A percentile compares a stretch with the other conserved stretches of the same genome.
Conservation (phyloP, 352 stramenopile genomes). For the Pythium folliculosum region DNA sequence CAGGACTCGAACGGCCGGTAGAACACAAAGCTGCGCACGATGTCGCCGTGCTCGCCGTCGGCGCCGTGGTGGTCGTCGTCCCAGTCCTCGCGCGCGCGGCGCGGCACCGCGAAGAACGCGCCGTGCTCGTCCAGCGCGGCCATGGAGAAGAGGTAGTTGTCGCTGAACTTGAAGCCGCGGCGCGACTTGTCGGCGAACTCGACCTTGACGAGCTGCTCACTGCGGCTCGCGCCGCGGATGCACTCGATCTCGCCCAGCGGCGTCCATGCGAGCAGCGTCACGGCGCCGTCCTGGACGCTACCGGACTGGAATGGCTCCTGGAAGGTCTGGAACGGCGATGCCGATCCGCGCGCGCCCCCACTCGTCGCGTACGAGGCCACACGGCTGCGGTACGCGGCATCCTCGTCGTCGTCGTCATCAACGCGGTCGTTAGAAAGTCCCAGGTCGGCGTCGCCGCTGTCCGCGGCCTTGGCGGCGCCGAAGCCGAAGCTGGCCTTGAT, state of each 20-base stretch:
- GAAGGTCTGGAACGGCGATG: slow-evolving; percentile 37
- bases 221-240: slow-evolving; percentile 63
- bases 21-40: slow-evolving; percentile 75
- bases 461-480: slow-evolving; percentile 35
- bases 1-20: slow-evolving; percentile 87
- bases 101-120: slow-evolving; percentile 72
- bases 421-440: slow-evolving; percentile 21
- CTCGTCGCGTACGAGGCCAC: background rate
- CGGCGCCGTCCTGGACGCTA: slow-evolving; percentile 43
- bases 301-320: slow-evolving; percentile 73
- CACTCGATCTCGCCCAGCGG: slow-evolving; percentile 79
- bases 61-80: slow-evolving; percentile 36
- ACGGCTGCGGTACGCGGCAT: slow-evolving; percentile 5
- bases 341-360: background rate
- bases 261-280: slow-evolving; percentile 71
- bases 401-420: slow-evolving; percentile 31
- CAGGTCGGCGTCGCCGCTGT: slow-evolving; percentile 27
- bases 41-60: slow-evolving; percentile 41
- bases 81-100: slow-evolving; percentile 63
- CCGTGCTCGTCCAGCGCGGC: slow-evolving; percentile 68
- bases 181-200: slow-evolving; percentile 81
- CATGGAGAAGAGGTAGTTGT: slow-evolving; percentile 85
- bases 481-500: slow-evolving; percentile 88
- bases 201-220: slow-evolving; percentile 79
- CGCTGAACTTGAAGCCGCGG: slow-evolving; percentile 84